A percentile compares a stretch with the other conserved stretches of the same genome.
These are phyloP conservation scores for Thecaphora frezii DNA, from an alignment of 1,284 basidiomycete species.

Conservation along the genomic window DNA sequence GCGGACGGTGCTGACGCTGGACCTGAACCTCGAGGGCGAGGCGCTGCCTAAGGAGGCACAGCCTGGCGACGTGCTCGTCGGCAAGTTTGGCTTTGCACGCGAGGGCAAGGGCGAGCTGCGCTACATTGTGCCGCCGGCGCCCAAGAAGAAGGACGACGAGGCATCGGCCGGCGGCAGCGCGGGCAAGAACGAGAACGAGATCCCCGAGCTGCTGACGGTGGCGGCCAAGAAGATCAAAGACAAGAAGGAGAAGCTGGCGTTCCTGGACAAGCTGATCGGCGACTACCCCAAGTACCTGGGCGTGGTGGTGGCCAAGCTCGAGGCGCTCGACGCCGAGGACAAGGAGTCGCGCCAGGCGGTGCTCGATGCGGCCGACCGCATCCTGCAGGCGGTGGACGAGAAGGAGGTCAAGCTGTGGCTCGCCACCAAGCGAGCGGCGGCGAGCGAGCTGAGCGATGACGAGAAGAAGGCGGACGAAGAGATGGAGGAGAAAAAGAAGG, in stretches of 20 bases:
- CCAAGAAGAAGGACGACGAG: conserved; percentile 32
- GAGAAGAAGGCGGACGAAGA: conserved; percentile 47
- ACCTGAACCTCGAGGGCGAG: conserved; percentile 54
- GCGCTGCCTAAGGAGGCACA: conserved; percentile 54
- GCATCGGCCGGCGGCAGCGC: neutral
- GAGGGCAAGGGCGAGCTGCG: conserved; percentile 45
- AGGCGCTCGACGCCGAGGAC: conserved; percentile 33
- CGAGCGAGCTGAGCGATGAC: conserved; percentile 49
- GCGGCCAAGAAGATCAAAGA: conserved; percentile 56
- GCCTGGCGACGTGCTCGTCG: conserved; percentile 56
- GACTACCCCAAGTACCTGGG: conserved; percentile 55
- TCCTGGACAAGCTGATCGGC: conserved; percentile 48
- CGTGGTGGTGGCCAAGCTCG: conserved; percentile 50
- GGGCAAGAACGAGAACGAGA: conserved; percentile 43
- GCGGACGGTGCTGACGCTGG: conserved; percentile 48
- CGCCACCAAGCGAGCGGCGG: conserved; percentile 46
- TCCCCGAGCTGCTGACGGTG: conserved; percentile 53
- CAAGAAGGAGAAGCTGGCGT: conserved; percentile 46
- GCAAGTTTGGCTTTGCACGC: conserved; percentile 48
- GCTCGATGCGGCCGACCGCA: conserved; percentile 38
- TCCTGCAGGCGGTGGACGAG: conserved; percentile 49
- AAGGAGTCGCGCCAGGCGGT: conserved; percentile 28
- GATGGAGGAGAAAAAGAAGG: conserved; percentile 51
- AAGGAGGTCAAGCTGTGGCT: conserved; percentile 44
- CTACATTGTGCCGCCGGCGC: conserved; percentile 54